phyloP scores from a whole-genome alignment of 768 basidiomycete genomes.

The Neoboletus subvelutipes region DNA sequence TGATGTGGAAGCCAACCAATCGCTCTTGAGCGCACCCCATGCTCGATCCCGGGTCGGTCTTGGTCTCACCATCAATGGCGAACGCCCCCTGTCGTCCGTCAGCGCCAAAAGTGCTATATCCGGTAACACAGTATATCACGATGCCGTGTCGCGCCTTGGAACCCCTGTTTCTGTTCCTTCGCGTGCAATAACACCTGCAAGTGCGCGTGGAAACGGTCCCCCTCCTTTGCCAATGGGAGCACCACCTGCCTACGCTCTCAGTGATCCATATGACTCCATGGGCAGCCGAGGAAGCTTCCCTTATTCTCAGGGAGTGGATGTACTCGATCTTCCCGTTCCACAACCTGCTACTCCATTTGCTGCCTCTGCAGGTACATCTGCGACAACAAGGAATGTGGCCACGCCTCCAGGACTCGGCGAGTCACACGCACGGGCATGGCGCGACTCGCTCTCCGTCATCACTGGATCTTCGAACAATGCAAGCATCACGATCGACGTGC shows the following conservation, averaged over 20 bases:
- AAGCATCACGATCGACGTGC: conserved; percentile 50
- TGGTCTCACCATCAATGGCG: conserved; percentile 40
- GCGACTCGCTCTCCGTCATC: conserved; percentile 34
- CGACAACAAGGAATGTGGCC: conserved; percentile 13
- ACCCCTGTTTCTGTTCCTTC: conserved; percentile 45
- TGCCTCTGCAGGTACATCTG: conserved; percentile 34
- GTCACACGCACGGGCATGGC: conserved; percentile 34
- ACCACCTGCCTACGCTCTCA: conserved; percentile 32
- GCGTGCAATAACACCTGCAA: conserved; percentile 48
- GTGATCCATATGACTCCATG: conserved; percentile 31
- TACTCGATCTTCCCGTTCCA: conserved; percentile 59
- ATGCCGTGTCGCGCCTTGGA: conserved; percentile 49
- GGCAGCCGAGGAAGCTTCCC: conserved; percentile 26
- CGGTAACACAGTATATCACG: conserved; percentile 60
- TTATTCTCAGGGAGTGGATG: conserved; percentile 38
- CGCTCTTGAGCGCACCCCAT: conserved; percentile 31
- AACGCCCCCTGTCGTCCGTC: conserved; percentile 56
- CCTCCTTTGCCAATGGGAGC: conserved; percentile 25
- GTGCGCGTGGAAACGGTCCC: conserved; percentile 18
- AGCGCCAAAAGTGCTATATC: conserved; percentile 55
- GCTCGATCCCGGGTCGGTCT: conserved; percentile 33
- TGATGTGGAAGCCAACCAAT: conserved; percentile 48
- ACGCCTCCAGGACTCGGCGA: conserved; percentile 41
- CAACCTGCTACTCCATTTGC: conserved; percentile 53
- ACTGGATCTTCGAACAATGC: conserved; percentile 33